Evolutionary conservation across 2,329 filamentous ascomycete genomes (phyloP), one percentile per base, ranked within the genome.

Genomic region (Bipolaris bicolor): DNA sequence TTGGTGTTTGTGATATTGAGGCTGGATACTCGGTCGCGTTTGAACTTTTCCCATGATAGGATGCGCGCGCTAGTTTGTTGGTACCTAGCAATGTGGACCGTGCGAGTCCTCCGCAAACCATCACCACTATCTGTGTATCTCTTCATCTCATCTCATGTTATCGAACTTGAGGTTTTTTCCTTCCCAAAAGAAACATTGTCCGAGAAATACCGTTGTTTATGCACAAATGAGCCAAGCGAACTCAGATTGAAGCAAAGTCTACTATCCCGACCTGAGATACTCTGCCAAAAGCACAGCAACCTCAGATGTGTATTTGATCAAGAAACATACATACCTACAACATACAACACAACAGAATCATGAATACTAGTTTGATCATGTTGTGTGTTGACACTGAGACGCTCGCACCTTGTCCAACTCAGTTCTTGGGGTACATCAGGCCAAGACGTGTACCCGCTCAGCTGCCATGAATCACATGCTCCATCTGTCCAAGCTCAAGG

Each of bases 11-110:
- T 49, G 33, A 39, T 49, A 34, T 26, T 26, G 44, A 34, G 34
- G 45, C 50, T 39, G 29, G 51, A 16, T 36, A 39, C 29, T 29
- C 13, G 26, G 52, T 46, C 52, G 55, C 51, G 52, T 29, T 52
- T 50, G 34, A 61, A 59, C 52, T 59, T 61, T 59, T 61, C 52
- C 40, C 26, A 37, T 11, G 16, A 39, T 10, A 34, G 31, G n/a
- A 41, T 39, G 46, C 46, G 41, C 43, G 49, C 49, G 55, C 55
- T 57, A 54, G 40, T 22, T 24, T n/a, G 40, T 22, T 26, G 24
- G 40, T 31, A 31, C 29, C 13, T n/a, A 43, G 54, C 40, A 7
- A n/a, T 18, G 2, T 47, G 54, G 36, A 22, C 54, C 48, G 54
- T 52, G 40, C 45, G 18, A 20, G 4, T 29, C 11, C 40, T 24